These are phyloP conservation scores for Cairneyella variabilis DNA, from an alignment of 495 filamentous ascomycete species.

Conservation along the genomic window DNA sequence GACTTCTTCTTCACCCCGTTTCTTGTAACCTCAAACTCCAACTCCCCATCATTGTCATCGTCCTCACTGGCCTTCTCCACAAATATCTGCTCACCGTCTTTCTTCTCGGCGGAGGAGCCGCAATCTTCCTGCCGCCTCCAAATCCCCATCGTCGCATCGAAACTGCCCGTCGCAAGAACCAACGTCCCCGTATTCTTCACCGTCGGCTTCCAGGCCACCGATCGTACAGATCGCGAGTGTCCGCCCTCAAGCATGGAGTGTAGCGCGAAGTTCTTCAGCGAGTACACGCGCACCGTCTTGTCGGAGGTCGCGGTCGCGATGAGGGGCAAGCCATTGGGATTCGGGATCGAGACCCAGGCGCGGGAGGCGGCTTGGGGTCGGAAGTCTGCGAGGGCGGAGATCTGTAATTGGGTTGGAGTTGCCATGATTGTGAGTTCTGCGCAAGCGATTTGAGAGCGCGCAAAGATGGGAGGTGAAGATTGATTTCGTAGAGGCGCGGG, in stretches of 20 bases:
- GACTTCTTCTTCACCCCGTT: conserved; percentile 10
- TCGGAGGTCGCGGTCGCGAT: conserved; percentile 84
- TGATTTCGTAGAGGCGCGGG: too few relatives aligned
- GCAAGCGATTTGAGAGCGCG: too few relatives aligned
- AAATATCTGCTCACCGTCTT: conserved; percentile 7
- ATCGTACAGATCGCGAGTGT: conserved; percentile 81
- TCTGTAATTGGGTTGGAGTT: not conserved
- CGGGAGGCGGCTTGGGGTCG: conserved; percentile 70
- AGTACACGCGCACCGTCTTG: conserved; percentile 84
- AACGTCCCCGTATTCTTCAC: conserved; percentile 47
- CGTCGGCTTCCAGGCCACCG: conserved; percentile 79
- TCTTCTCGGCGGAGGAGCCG: not conserved
- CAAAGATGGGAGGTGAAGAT: too few relatives aligned
- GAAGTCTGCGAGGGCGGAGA: conserved; percentile 34
- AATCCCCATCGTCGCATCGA: conserved; percentile 85
- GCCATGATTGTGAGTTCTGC: too few relatives aligned
- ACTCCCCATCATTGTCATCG: conserved; percentile 19
- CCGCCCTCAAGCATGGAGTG: conserved; percentile 79
- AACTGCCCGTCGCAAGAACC: conserved; percentile 84
- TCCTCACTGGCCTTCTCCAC: conserved; percentile 3
- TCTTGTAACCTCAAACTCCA: conserved; percentile 30
- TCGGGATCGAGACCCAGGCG: conserved; percentile 79
- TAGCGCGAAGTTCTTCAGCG: conserved; percentile 70
- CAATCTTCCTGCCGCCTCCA: conserved; percentile 65
- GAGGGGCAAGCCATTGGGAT: conserved; percentile 75